These are phyloP conservation scores for Lachancea kluyveri DNA, from an alignment of 805 yeast species.

Conservation along the genomic window DNA sequence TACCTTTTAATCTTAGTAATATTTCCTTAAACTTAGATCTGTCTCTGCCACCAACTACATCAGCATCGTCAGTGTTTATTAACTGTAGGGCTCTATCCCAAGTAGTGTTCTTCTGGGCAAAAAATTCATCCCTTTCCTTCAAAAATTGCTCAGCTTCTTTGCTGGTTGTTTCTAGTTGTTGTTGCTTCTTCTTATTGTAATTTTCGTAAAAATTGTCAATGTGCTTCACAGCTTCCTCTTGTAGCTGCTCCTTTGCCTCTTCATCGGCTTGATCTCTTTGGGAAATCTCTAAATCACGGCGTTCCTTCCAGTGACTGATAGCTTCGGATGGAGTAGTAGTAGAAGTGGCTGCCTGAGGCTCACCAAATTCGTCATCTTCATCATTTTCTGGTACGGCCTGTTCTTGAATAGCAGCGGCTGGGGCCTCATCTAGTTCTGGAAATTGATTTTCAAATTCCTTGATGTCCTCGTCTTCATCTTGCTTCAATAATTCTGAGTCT, in stretches of 20 bases:
- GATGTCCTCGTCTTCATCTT: conserved; percentile 37
- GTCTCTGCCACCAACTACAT: conserved; percentile 45
- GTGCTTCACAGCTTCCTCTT: conserved; percentile 70
- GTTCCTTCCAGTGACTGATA: conserved; percentile 71
- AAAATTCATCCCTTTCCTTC: conserved; percentile 69
- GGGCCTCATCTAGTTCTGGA: conserved; percentile 38
- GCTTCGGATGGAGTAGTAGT: conserved; percentile 49
- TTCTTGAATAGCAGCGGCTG: conserved; percentile 3
- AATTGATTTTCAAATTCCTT: conserved; percentile 59
- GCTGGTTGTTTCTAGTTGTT: conserved; percentile 53
- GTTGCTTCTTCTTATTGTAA: conserved; percentile 78
- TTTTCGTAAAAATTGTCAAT: conserved; percentile 90
- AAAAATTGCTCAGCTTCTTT: conserved; percentile 66
- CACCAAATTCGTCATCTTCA: conserved; percentile 40
- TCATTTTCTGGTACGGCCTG: conserved; percentile 17
- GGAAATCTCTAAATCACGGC: conserved; percentile 69
- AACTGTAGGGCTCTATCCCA: conserved; percentile 65
- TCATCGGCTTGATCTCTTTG: conserved; percentile 71
- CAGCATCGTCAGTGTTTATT: conserved; percentile 40
- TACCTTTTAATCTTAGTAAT: conserved; percentile 59
- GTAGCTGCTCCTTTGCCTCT: conserved; percentile 57
- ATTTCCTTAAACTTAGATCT: conserved; percentile 65
- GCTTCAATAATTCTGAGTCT: conserved; percentile 43
- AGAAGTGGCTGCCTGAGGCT: conserved; percentile 20
- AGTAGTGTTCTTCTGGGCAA: conserved; percentile 68